Evolutionary conservation across 2,329 filamentous ascomycete genomes (phyloP), one percentile per base, ranked within the genome.

Genomic region (Colletotrichum kahawae): DNA sequence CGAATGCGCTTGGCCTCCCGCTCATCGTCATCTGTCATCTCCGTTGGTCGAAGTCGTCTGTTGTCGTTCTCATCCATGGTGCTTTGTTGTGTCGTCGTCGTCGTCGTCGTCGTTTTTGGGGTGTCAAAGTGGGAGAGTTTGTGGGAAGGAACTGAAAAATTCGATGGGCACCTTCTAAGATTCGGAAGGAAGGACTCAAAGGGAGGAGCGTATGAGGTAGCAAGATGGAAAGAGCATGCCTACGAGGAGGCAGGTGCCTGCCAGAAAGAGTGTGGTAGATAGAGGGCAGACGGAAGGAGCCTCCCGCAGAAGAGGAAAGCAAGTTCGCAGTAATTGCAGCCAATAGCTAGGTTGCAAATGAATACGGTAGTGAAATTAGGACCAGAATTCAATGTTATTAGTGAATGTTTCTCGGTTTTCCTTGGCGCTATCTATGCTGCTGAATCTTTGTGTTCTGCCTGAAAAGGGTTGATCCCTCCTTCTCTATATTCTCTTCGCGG

Each of bases 271-370:
- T 4, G 4, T 48, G 0, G 38, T 3, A 48, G 2, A 18, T 9
- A 2, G 38, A n/a, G 3, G 5, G 0, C 38, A 48, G 18, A 0
- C 9, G 18, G 38, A 48, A 48, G 38, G 38, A 48, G 38, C 1
- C n/a, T 7, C 5, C 38, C 38, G 3, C 3, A 7, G 38, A 18
- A n/a, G n/a, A 12, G 0, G 18, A 48, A 9, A 0, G 2, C 0
- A n/a, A n/a, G 3, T 48, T 24, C 24, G 24, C 24, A 4, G 24
- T 2, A 24, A 24, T 24, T 24, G 24, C 24, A 24, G 24, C 3
- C 24, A 24, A 24, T 3, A 4, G 3, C 24, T 24, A 24, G 24
- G 24, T 24, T 24, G 24, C 24, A 24, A 24, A 24, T 24, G 3
- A 24, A 24, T 24, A 24, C 24, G 24, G 24, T 24, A 24, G 24